Evolutionary conservation across 139 green algal genomes (phyloP).

Genomic region (Volvox reticuliferus): DNA sequence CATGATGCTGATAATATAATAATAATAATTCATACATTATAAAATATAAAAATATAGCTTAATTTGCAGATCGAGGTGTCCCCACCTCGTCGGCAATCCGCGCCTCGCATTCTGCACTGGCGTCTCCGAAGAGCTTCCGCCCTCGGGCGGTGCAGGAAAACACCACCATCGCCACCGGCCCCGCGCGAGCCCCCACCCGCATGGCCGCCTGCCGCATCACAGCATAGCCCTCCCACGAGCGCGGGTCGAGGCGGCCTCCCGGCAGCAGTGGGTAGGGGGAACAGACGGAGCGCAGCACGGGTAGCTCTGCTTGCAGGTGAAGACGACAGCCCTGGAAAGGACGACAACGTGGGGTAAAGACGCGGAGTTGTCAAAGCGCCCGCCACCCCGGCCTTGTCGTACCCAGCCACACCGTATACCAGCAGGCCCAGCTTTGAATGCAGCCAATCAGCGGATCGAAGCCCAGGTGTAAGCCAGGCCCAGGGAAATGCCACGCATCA

Average conservation of each 20-base stretch:
- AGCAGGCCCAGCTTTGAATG: not conserved
- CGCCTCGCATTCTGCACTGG: slow-evolving; percentile 12
- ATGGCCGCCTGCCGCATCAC: slow-evolving; percentile 12
- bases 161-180: slow-evolving; percentile 24
- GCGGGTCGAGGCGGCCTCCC: slow-evolving; percentile 4
- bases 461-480: not conserved
- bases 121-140: slow-evolving; percentile 19
- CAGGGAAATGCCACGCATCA: not conserved
- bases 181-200: slow-evolving; percentile 10
- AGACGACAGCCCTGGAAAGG: slow-evolving; percentile 7
- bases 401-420: not conserved
- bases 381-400: not conserved
- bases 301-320: slow-evolving; percentile 29
- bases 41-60: not conserved
- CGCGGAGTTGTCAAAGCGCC: too few species aligned
- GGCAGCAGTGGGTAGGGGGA: slow-evolving; percentile 8
- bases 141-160: slow-evolving; percentile 40
- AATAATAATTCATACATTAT: not conserved
- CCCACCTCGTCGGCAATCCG: slow-evolving; percentile 40
- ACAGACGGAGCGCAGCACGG: slow-evolving; percentile 11
- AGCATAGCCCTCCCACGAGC: slow-evolving; percentile 24
- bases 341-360: not conserved
- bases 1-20: too few species aligned
- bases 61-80: not conserved
- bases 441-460: not conserved